A percentile compares a stretch with the other conserved stretches of the same genome.
Evolutionary conservation across 345 rosid species (phyloP).

Genomic region (Anacardium occidentale): DNA sequence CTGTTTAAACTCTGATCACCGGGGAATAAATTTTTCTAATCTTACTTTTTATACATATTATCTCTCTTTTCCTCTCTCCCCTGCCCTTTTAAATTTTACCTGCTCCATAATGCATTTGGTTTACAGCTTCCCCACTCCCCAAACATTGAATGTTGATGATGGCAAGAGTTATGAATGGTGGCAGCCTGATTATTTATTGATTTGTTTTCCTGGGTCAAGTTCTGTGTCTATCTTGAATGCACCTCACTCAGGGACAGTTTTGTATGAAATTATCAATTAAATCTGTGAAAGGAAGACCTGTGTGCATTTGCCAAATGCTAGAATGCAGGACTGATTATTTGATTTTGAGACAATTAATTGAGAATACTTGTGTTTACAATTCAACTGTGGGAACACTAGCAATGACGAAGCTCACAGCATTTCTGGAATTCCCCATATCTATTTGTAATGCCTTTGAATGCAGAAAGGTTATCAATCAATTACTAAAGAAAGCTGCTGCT

Average conservation of each 20-base stretch:
- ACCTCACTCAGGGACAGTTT: too few relatives aligned
- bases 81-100: not conserved
- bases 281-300: too few relatives aligned
- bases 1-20: conserved; percentile 10
- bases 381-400: not conserved
- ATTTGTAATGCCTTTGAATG: not conserved
- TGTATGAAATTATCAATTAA: too few relatives aligned
- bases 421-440: conserved; percentile 3
- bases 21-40: conserved; percentile 12
- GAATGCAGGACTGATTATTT: too few relatives aligned
- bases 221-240: not conserved
- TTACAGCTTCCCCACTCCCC: not conserved
- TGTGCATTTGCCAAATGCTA: too few relatives aligned
- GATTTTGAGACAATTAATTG: too few relatives aligned
- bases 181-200: not conserved
- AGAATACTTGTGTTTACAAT: too few relatives aligned
- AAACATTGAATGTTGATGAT: not conserved
- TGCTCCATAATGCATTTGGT: not conserved
- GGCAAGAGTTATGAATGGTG: not conserved
- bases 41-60: not conserved
- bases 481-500: not conserved
- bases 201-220: not conserved
- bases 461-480: not conserved
- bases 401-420: not conserved
- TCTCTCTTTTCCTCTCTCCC: not conserved